Evolutionary conservation across 805 yeast species (phyloP), one percentile per base, ranked within the genome.

Genomic region (Wickerhamomyces rabaulensis): DNA sequence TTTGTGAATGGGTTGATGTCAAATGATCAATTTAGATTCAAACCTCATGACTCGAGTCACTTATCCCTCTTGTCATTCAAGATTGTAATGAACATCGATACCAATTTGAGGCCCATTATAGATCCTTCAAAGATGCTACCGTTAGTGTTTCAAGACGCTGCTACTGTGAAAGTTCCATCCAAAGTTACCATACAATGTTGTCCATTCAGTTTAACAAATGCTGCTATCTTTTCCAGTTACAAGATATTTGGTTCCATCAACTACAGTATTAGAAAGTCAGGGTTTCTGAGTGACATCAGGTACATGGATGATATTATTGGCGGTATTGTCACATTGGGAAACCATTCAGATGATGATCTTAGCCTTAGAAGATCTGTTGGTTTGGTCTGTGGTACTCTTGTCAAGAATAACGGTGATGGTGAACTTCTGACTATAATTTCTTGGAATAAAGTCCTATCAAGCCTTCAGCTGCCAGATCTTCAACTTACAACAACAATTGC

Each of bases 201-300:
- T 27, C 64, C 64, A 1, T 61, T 61, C 45, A 57, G 63, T 44
- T 36, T 59, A n/a, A 61, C 64, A 6, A 61, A 61, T 46, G 56
- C 54, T 17, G 60, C 63, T 1, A 45, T 61, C 12, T 61, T 61
- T 44, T 47, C 55, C 16, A 53, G 52, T 21, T 61, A 57, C 39
- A 48, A 44, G 33, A 22, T 57, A 7, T 55, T 46, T 44, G 63
- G 63, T 0, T 46, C 52, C 1, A 21, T 51, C 4, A 55, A 51
- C 29, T 51, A 55, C 38, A 43, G 46, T 12, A 48, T 60, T 9
- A 27, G 37, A 15, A 29, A 43, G 7, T 36, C 43, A 3, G 60
- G 56, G 1, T 59, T 39, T 40, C 47, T 61, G 6, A 58, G 57
- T 26, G 64, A 61, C 33, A 41, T 49, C 16, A 58, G 49, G 39